These are phyloP conservation scores for Tympanopsis confertula DNA, from an alignment of 2,329 filamentous ascomycete species.

Conservation along the genomic window DNA sequence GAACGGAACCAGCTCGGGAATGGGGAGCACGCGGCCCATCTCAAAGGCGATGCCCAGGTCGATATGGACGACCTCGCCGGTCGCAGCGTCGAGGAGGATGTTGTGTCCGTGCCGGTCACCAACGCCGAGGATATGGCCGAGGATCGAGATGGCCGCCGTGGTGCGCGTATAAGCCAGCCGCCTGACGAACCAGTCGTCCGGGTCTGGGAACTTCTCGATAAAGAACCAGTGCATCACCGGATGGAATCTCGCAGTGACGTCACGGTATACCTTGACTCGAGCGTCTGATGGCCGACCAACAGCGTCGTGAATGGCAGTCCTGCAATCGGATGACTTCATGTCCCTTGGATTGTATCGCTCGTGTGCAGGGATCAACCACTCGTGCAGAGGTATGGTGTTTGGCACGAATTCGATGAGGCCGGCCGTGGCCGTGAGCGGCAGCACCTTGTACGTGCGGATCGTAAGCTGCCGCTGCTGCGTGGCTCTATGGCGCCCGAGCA, in stretches of 20 bases:
- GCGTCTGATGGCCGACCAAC: slow-evolving; percentile 59
- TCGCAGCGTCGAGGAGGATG: slow-evolving; percentile 80
- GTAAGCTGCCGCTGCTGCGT: slow-evolving; percentile 81
- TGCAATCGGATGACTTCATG: slow-evolving; percentile 62
- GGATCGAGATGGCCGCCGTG: slow-evolving; percentile 87
- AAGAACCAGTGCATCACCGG: slow-evolving; percentile 97
- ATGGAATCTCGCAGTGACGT: slow-evolving; percentile 70
- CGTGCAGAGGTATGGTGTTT: slow-evolving; percentile 81
- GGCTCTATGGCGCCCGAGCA: slow-evolving; percentile 73
- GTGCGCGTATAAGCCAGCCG: slow-evolving; percentile 85
- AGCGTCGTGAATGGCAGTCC: slow-evolving; percentile 66
- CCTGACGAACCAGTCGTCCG: slow-evolving; percentile 89
- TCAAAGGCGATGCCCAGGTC: slow-evolving; percentile 96
- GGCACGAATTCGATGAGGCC: slow-evolving; percentile 96
- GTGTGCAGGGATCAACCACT: slow-evolving; percentile 85
- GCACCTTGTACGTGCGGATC: slow-evolving; percentile 92
- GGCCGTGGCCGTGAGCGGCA: slow-evolving; percentile 72
- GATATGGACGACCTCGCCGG: slow-evolving; percentile 90
- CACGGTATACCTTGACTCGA: slow-evolving; percentile 65
- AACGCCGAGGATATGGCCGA: slow-evolving; percentile 83
- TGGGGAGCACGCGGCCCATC: slow-evolving; percentile 87
- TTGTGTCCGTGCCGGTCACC: slow-evolving; percentile 95
- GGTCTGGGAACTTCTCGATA: slow-evolving; percentile 84
- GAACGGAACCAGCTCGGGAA: slow-evolving; percentile 94
- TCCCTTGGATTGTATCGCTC: slow-evolving; percentile 77